Evolutionary conservation across 805 yeast genomes (phyloP), one percentile per base, ranked within the genome.

Genomic region (Candida palmyrensis): DNA sequence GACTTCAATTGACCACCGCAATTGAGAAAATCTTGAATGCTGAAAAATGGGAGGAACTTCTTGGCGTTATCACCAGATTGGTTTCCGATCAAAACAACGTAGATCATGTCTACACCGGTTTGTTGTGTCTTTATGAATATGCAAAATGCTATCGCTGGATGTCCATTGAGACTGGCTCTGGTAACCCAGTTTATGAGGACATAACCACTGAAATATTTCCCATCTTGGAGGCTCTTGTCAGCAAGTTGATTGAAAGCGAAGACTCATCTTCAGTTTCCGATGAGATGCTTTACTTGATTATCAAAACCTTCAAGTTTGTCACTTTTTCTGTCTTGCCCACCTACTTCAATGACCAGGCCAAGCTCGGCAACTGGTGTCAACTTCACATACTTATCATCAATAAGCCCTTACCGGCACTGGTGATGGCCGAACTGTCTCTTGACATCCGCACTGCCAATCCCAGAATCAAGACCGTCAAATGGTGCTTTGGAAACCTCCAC

Each of bases 1-100:
- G 73, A 43, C 71, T 78, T 19, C 85, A 78, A 50, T 55, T 81
- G 31, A 57, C 79, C 12, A 73, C 75, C 18, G 71, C 83, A 0
- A 55, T 82, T 29, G 70, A 77, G 49, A 66, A 62, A 27, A 75
- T 81, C 7, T 52, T 81, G 38, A 56, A 60, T 35, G 55, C 62
- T 22, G 77, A 74, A 15, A 66, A 65, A 36, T 66, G 72, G 72
- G 62, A 58, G 13, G 65, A 59, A 35, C 45, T 66, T 33, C 40
- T 51, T 6, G 47, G 47, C 5, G 55, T 59, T 18, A 58, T 59
- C 37, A 47, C 70, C 82, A 49, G 44, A 7, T 47, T 68, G 52
- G 23, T 59, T 20, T 30, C 36, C 11, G 62, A 59, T 34, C 42
- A 50, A 3, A 42, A 55, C 21, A 58, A 59, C 32, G 38, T 52